Conservation (phyloP, 257 asterid species). For the Nicotiana obtusifolia region DNA sequence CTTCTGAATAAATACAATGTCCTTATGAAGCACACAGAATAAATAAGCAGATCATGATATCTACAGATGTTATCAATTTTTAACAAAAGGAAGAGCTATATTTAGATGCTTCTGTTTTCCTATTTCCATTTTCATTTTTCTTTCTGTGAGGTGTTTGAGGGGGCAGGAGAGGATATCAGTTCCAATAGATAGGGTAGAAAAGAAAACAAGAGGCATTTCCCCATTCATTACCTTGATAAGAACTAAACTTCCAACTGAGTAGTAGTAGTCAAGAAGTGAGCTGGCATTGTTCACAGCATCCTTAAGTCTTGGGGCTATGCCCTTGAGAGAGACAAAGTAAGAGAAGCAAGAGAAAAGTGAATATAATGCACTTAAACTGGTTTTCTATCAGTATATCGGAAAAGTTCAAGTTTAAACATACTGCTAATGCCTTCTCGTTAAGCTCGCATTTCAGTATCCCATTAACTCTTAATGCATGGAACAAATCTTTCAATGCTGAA, state of each 20-base stretch:
- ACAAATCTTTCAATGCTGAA: constrained; percentile 54
- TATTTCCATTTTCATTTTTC: not conserved
- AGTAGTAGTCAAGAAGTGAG: constrained; percentile 68
- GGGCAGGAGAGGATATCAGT: not conserved
- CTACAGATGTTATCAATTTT: not conserved
- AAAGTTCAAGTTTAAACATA: constrained; percentile 23
- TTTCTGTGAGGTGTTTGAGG: not conserved
- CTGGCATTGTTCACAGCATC: constrained; percentile 48
- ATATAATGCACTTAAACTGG: constrained; percentile 9
- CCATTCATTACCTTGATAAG: constrained; percentile 55
- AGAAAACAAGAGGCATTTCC: not conserved
- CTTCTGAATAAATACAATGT: not conserved
- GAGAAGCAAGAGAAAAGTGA: constrained; percentile 5
- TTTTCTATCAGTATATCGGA: not conserved
- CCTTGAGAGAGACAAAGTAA: constrained; percentile 30
- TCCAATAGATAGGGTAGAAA: not conserved
- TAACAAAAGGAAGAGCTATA: not conserved
- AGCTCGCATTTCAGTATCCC: constrained; percentile 71
- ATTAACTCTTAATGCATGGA: constrained; percentile 61
- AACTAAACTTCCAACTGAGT: constrained; percentile 60
- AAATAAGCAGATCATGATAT: constrained; percentile 1
- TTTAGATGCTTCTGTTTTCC: not conserved
- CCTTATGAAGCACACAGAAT: not conserved
- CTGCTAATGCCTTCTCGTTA: constrained; percentile 44
- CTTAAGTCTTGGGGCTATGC: constrained; percentile 53